Conservation (phyloP, 2,329 filamentous ascomycete species). For the Bertia moriformis region DNA sequence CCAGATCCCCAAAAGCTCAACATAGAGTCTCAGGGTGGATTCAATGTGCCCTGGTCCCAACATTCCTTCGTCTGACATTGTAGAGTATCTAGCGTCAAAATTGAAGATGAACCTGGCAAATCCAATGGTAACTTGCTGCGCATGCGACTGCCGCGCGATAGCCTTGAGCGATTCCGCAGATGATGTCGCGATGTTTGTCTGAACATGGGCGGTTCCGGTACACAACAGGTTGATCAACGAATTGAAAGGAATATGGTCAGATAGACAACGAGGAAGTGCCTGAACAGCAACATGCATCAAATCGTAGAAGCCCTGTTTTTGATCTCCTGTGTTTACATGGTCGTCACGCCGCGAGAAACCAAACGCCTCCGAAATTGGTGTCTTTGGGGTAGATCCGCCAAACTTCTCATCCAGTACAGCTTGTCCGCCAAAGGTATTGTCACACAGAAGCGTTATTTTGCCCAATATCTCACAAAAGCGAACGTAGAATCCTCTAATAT, state of each 20-base stretch:
- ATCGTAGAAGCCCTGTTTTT: conserved; percentile 91
- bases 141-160: conserved; percentile 82
- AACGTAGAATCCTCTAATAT: conserved; percentile 70
- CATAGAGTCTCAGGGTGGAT: conserved; percentile 79
- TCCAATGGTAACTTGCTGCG: conserved; percentile 88
- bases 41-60: conserved; percentile 88
- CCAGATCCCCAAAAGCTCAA: conserved; percentile 90
- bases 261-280: conserved; percentile 83
- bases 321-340: conserved; percentile 54
- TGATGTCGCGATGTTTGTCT: conserved; percentile 78
- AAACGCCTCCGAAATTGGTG: conserved; percentile 86
- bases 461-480: conserved; percentile 90
- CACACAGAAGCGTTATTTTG: conserved; percentile 90
- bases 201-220: conserved; percentile 90
- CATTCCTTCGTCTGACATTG: conserved; percentile 96
- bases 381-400: conserved; percentile 73
- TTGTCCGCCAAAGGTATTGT: conserved; percentile 93
- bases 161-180: conserved; percentile 88
- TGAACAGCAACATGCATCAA: conserved; percentile 90
- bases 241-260: conserved; percentile 80
- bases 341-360: conserved; percentile 79
- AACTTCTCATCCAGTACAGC: conserved; percentile 93
- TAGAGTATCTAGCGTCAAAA: conserved; percentile 92
- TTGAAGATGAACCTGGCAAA: conserved; percentile 98
- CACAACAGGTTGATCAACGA: conserved; percentile 87